Percentiles rank a stretch among this genome's conserved stretches.
phyloP scores from a whole-genome alignment of 352 stramenopile genomes.

The Globisporangium iwayamae region DNA sequence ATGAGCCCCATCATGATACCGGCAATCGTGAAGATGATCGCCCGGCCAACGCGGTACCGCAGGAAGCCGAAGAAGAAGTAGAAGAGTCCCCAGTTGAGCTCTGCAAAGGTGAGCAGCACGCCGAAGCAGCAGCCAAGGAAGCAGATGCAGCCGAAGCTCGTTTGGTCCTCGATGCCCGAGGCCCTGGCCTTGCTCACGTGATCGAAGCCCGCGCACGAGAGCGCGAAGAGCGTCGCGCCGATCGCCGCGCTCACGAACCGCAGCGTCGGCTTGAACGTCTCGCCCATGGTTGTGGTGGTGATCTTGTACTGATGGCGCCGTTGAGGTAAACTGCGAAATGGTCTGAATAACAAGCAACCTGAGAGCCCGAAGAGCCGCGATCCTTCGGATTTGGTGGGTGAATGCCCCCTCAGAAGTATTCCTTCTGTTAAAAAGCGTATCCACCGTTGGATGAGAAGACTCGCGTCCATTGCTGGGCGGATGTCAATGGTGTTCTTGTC shows the following conservation, averaged over 20 bases:
- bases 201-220: conserved; percentile 51
- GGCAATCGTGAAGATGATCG: conserved; percentile 48
- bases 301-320: neutral
- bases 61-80: conserved; percentile 84
- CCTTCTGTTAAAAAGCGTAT: no score
- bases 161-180: conserved; percentile 36
- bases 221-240: conserved; percentile 35
- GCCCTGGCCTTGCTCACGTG: conserved; percentile 28
- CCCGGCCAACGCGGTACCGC: conserved; percentile 62
- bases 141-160: conserved; percentile 69
- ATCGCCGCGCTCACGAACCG: conserved; percentile 31
- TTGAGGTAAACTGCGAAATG: neutral
- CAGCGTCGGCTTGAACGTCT: conserved; percentile 29
- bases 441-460: no score
- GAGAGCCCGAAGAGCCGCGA: neutral
- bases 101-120: conserved; percentile 47
- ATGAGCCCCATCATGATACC: conserved; percentile 62
- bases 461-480: no score
- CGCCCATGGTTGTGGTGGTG: neutral
- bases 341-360: no score
- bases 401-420: no score
- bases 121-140: conserved; percentile 71
- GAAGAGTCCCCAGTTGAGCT: conserved; percentile 59
- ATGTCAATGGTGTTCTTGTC: no score
- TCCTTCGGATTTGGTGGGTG: neutral